phyloP scores from a whole-genome alignment of 306 rosid species.

The Quercus mongolica region DNA sequence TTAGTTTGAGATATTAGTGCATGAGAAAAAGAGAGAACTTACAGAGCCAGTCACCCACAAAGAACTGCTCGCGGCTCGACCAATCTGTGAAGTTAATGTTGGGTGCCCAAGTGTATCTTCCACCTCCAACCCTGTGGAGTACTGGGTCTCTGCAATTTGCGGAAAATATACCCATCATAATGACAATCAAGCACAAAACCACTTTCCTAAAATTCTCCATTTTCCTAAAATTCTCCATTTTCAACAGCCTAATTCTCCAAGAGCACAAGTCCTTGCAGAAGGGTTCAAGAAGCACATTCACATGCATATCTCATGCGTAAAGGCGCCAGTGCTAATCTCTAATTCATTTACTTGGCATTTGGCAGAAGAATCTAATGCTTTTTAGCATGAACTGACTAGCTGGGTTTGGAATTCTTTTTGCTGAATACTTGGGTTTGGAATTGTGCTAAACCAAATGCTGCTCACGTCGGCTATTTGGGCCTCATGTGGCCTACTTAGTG shows the following conservation, averaged over 20 bases:
- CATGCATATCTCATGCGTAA: constrained; percentile 4
- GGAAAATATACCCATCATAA: not conserved
- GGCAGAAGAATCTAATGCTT: too few relatives aligned
- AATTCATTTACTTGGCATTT: too few relatives aligned
- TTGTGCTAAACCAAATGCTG: too few relatives aligned
- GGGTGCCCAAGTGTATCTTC: constrained; percentile 44
- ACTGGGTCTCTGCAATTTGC: constrained; percentile 36
- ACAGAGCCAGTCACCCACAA: constrained; percentile 65
- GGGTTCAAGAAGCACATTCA: not conserved
- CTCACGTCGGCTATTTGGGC: too few relatives aligned
- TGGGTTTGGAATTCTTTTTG: too few relatives aligned
- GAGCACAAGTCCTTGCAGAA: not conserved
- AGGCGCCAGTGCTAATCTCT: not conserved
- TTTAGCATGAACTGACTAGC: too few relatives aligned
- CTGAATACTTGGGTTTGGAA: too few relatives aligned
- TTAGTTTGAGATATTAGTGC: not conserved
- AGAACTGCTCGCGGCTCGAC: constrained; percentile 46
- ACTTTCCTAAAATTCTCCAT: constrained; percentile 18
- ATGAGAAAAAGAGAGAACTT: not conserved
- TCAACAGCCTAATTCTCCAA: not conserved
- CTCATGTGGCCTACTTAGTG: too few relatives aligned
- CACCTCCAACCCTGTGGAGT: constrained; percentile 69
- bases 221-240: constrained; percentile 11
- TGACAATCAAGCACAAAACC: not conserved
- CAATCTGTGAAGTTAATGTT: constrained; percentile 43